Evolutionary conservation across 371 early-diverging fungal species (phyloP), one percentile per base, ranked within the genome.

Genomic region (Lichtheimia ramosa): DNA sequence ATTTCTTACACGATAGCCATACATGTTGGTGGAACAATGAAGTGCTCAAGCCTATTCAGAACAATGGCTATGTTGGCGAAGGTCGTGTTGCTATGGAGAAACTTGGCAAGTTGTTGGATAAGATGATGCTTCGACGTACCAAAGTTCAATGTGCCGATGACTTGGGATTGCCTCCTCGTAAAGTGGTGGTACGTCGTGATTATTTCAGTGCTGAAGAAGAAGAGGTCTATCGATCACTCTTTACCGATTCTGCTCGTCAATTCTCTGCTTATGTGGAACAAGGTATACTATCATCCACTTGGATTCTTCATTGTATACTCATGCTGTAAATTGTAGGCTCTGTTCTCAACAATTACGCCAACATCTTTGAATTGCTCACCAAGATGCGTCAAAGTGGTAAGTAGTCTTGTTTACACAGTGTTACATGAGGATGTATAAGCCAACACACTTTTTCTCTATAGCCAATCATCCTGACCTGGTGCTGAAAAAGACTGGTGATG

Each of bases 21-120:
- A 87, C 90, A 16, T 93, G 95, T 59, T 97, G 94, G 94, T 98
- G 99, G 99, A 98, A 98, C 74, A 76, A 86, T 52, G 95, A 95
- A 58, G 89, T 98, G 10, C 70, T 96, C 18, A 94, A 92, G 63
- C 98, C 98, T 3, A 97, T 98, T 54, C 96, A 96, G 72, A 72
- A 67, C 13, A 81, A 82, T 66, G 92, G 93, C 6, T 77, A 90
- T 3, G 59, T 66, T 1, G 91, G 87, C 2, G 75, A 80, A 21
- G 95, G 96, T 48, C 74, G 74, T 23, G 62, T 64, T 7, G 92
- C 94, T 0, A 91, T 96, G 68, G 58, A 74, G 4, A 95, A 95
- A 68, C 82, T 98, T 3, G 72, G 88, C 2, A 59, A 77, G 39
- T 72, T 98, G 21, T 80, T 97, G n/a, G 92, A 92, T 55, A 77